Evolutionary conservation across 306 rosid genomes (phyloP).

Genomic region (Cicer pinnatifidum): DNA sequence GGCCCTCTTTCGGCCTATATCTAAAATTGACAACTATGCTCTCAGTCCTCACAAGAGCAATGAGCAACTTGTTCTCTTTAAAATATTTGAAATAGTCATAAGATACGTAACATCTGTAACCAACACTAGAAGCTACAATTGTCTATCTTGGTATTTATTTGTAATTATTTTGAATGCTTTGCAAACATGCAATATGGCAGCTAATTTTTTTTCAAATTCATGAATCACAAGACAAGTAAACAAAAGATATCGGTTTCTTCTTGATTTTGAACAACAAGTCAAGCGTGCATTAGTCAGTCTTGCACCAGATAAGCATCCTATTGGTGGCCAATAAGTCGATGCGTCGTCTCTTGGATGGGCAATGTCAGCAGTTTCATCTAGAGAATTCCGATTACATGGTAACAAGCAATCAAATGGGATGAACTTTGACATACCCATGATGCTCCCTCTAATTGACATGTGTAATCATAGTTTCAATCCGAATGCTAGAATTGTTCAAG

Average conservation of each 20-base stretch:
- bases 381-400: slow-evolving; percentile 83
- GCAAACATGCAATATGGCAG: not conserved
- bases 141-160: not conserved
- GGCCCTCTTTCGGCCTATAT: too few relatives aligned
- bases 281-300: slow-evolving; percentile 56
- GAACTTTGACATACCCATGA: slow-evolving; percentile 64
- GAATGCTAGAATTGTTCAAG: slow-evolving; percentile 81
- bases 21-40: not conserved
- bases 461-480: slow-evolving; percentile 94
- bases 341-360: slow-evolving; percentile 99
- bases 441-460: slow-evolving; percentile 98
- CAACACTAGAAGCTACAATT: slow-evolving; percentile 29
- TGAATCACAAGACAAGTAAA: slow-evolving; percentile 68
- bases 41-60: not conserved
- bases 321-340: slow-evolving; percentile 77
- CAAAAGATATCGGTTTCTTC: slow-evolving; percentile 94
- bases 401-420: slow-evolving; percentile 59
- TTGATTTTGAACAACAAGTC: slow-evolving; percentile 79
- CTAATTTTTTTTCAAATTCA: slow-evolving; percentile 40
- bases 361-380: slow-evolving; percentile 91
- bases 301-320: slow-evolving; percentile 71
- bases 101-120: not conserved
- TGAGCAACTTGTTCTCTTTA: not conserved
- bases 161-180: slow-evolving; percentile 18
- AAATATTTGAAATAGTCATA: not conserved